Conservation (phyloP, 371 early-diverging fungal species). For the Mucor plumbeus region DNA sequence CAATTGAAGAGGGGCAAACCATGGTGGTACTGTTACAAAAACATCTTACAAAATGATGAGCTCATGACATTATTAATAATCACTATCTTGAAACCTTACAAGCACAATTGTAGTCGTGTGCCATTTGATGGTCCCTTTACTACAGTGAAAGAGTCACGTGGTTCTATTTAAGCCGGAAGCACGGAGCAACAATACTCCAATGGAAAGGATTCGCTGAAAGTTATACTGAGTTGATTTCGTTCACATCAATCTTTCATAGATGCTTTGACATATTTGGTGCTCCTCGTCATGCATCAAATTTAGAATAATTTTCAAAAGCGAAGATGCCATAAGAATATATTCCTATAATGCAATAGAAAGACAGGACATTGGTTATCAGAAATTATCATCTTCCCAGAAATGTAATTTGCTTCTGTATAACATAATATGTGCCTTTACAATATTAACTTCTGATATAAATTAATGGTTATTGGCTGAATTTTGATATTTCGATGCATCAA, state of each 20-base stretch:
- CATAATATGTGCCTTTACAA: too few relatives aligned
- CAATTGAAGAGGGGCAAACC: not conserved
- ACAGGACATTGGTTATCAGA: too few relatives aligned
- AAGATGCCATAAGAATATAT: too few relatives aligned
- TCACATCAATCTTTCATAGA: not conserved
- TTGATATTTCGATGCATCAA: too few relatives aligned
- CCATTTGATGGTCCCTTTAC: not conserved
- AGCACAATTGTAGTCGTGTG: not conserved
- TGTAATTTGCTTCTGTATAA: too few relatives aligned
- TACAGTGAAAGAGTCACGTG: not conserved
- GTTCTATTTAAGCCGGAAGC: not conserved
- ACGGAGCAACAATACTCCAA: conserved; percentile 1
- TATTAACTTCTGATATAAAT: too few relatives aligned
- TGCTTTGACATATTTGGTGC: not conserved
- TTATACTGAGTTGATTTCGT: not conserved
- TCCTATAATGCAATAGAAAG: too few relatives aligned
- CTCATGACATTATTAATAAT: not conserved
- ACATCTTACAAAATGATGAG: not conserved
- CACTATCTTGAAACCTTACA: not conserved
- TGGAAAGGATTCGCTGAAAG: not conserved
- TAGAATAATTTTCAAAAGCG: not conserved
- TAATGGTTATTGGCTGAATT: too few relatives aligned
- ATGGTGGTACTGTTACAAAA: not conserved
- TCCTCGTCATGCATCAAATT: conserved; percentile 2
- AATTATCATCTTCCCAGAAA: too few relatives aligned